Evolutionary conservation across 441 rosid genomes (phyloP).

Genomic region (Omphalea diandra): DNA sequence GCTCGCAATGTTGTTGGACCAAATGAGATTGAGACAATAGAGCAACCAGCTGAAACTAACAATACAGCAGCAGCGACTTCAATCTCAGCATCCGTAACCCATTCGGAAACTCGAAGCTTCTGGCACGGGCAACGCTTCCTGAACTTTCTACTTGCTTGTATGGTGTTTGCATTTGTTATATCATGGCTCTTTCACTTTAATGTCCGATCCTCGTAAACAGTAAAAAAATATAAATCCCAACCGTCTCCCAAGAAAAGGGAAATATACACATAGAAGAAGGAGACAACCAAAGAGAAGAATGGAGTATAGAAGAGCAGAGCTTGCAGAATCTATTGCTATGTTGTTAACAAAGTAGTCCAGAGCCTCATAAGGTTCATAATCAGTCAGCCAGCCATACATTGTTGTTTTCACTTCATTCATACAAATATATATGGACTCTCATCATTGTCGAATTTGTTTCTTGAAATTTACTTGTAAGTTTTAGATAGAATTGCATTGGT

Average conservation of each 20-base stretch:
- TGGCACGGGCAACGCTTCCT: slow-evolving; percentile 54
- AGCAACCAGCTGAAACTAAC: slow-evolving; percentile 31
- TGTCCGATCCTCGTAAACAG: slow-evolving; percentile 37
- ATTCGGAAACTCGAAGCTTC: slow-evolving; percentile 38
- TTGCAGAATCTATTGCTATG: background rate
- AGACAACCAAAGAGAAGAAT: background rate
- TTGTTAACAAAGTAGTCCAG: background rate
- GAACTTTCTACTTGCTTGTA: slow-evolving; percentile 52
- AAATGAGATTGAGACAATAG: slow-evolving; percentile 29
- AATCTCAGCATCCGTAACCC: slow-evolving; percentile 21
- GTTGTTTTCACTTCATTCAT: background rate
- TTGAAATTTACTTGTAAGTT: background rate
- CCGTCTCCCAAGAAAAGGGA: background rate
- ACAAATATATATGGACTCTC: background rate
- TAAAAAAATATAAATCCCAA: background rate
- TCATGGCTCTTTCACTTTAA: slow-evolving; percentile 63
- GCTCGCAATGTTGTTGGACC: slow-evolving; percentile 46
- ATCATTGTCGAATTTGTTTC: slow-evolving; percentile 1
- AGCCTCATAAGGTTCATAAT: slow-evolving; percentile 3
- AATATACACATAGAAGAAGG: background rate
- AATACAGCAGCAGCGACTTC: slow-evolving; percentile 13
- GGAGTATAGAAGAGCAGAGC: background rate
- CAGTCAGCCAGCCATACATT: background rate
- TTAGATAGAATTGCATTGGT: too few relatives aligned
- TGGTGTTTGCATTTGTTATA: slow-evolving; percentile 56